Conservation (phyloP, 805 yeast species). For the Ogataea henricii region DNA sequence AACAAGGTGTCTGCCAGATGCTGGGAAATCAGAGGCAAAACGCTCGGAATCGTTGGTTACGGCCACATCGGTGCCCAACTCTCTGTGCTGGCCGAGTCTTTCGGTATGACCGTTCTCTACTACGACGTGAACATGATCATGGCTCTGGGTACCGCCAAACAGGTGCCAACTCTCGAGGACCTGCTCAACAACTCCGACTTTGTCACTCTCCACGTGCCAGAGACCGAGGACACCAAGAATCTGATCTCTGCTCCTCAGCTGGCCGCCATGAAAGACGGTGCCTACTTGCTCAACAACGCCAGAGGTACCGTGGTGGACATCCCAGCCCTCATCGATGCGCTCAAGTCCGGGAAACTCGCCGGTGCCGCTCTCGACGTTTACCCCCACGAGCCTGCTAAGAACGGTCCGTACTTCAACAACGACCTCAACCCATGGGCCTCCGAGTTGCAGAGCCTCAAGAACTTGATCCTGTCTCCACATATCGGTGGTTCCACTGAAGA, state of each 20-base stretch:
- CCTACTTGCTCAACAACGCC: slow-evolving; percentile 92
- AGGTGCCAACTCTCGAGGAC: slow-evolving; percentile 82
- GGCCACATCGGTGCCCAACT: slow-evolving; percentile 98
- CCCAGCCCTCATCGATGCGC: slow-evolving; percentile 87
- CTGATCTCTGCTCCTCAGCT: slow-evolving; percentile 88
- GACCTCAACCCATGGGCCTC: slow-evolving; percentile 80
- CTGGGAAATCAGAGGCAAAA: slow-evolving; percentile 99
- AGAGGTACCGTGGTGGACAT: slow-evolving; percentile 98
- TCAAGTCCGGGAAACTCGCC: slow-evolving; percentile 90
- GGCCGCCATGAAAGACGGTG: slow-evolving; percentile 94
- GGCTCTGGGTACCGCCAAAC: slow-evolving; percentile 96
- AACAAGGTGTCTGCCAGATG: slow-evolving; percentile 92
- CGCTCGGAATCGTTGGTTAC: slow-evolving; percentile 94
- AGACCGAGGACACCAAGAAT: slow-evolving; percentile 86
- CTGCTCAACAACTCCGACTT: slow-evolving; percentile 82
- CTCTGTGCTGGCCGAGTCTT: slow-evolving; percentile 93
- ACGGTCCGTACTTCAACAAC: slow-evolving; percentile 80
- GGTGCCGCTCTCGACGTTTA: slow-evolving; percentile 97
- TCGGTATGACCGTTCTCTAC: slow-evolving; percentile 96
- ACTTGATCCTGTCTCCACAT: slow-evolving; percentile 93
- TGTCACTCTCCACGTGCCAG: slow-evolving; percentile 93
- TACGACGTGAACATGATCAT: slow-evolving; percentile 90
- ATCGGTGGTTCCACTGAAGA: slow-evolving; percentile 99
- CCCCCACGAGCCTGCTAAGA: slow-evolving; percentile 96
- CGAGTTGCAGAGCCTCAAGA: slow-evolving; percentile 79